Evolutionary conservation across 768 basidiomycete genomes (phyloP).

Genomic region (Mycena haematopus): DNA sequence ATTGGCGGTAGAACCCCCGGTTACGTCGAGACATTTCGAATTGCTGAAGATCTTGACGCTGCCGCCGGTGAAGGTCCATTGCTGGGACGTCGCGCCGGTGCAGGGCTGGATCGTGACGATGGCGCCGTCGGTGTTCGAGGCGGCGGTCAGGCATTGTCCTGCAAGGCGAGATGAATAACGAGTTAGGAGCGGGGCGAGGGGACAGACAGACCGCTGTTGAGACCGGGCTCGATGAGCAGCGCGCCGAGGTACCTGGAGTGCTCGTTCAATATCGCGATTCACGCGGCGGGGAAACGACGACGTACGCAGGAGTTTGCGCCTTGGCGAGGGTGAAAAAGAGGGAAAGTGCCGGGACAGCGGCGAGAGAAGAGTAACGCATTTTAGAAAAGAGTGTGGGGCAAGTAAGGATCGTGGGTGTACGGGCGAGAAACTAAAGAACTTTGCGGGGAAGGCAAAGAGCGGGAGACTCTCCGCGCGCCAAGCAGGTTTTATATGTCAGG

Average conservation of each 20-base stretch:
- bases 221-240: conserved; percentile 51
- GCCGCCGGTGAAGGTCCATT: conserved; percentile 55
- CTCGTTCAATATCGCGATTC: conserved; percentile 2
- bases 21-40: conserved; percentile 58
- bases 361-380: conserved; percentile 23
- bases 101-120: conserved; percentile 54
- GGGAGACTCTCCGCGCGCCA: not conserved
- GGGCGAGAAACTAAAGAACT: conserved; percentile 5
- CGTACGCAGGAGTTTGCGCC: conserved; percentile 37
- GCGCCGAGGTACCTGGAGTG: conserved; percentile 47
- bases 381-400: conserved; percentile 28
- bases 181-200: conserved; percentile 11
- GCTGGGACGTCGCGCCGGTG: conserved; percentile 49
- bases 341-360: conserved; percentile 7
- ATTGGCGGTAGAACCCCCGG: conserved; percentile 46
- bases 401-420: conserved; percentile 23
- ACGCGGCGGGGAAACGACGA: not conserved
- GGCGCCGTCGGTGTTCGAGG: conserved; percentile 56
- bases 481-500: not conserved
- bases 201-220: conserved; percentile 47
- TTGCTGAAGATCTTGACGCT: conserved; percentile 48
- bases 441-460: conserved; percentile 25
- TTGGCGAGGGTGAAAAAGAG: conserved; percentile 30
- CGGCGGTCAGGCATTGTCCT: conserved; percentile 61
- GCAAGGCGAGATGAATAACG: not conserved